Conservation (phyloP, 768 basidiomycete species). For the Tylopilus balloui region DNA sequence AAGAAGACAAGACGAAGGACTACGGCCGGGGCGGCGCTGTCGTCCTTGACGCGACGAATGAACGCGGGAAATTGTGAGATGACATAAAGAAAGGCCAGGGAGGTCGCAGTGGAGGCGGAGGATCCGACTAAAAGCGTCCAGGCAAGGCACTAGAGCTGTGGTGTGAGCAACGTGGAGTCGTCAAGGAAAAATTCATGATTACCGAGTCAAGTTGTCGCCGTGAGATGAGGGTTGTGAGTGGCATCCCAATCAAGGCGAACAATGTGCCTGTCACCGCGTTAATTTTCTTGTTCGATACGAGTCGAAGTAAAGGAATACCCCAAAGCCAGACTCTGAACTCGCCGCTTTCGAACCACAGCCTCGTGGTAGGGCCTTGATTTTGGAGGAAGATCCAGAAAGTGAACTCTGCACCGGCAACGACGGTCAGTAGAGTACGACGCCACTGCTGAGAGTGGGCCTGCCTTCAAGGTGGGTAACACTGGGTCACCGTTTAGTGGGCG, state of each 20-base stretch:
- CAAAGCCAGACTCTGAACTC: slow-evolving; percentile 72
- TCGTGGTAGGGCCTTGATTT: slow-evolving; percentile 66
- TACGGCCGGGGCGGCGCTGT: slow-evolving; percentile 70
- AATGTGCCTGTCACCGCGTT: slow-evolving; percentile 48
- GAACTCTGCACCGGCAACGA: slow-evolving; percentile 46
- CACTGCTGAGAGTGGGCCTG: slow-evolving; percentile 19
- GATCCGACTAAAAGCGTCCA: slow-evolving; percentile 78
- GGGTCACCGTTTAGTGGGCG: neutral
- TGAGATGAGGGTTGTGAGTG: slow-evolving; percentile 58
- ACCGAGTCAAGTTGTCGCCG: slow-evolving; percentile 59
- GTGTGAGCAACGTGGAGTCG: slow-evolving; percentile 10
- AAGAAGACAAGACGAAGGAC: slow-evolving; percentile 72
- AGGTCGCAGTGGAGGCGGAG: slow-evolving; percentile 60
- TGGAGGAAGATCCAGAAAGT: slow-evolving; percentile 82
- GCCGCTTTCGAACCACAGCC: slow-evolving; percentile 76
- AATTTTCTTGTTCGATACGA: neutral
- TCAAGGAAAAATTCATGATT: slow-evolving; percentile 2
- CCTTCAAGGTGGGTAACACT: slow-evolving; percentile 84
- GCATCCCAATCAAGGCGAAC: slow-evolving; percentile 65
- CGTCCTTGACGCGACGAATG: slow-evolving; percentile 63
- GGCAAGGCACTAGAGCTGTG: slow-evolving; percentile 49
- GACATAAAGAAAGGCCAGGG: slow-evolving; percentile 67
- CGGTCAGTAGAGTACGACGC: slow-evolving; percentile 5
- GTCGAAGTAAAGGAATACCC: slow-evolving; percentile 36
- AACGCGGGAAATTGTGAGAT: slow-evolving; percentile 67